Evolutionary conservation across 495 filamentous ascomycete species (phyloP).

Genomic region (Glarea lozoyensis): DNA sequence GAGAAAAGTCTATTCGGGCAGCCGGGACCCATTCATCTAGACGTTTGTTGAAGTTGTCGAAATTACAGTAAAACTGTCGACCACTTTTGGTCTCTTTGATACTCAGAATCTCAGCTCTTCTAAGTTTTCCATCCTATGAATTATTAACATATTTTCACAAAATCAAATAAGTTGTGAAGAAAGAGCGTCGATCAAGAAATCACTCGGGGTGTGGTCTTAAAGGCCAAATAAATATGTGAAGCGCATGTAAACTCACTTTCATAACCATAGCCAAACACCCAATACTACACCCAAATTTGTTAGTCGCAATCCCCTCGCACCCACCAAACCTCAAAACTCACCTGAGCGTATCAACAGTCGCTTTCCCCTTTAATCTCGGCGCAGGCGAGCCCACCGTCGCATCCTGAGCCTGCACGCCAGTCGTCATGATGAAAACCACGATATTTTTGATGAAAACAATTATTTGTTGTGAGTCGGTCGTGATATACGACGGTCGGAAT

Average conservation of each 20-base stretch:
- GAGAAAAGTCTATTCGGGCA: conserved; percentile 67
- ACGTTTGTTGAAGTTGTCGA: conserved; percentile 99
- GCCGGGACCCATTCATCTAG: conserved; percentile 92
- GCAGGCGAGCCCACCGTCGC: conserved; percentile 16
- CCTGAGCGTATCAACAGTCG: conserved; percentile 23
- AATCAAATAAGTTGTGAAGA: not conserved
- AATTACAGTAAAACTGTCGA: conserved; percentile 89
- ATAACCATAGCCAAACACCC: conserved; percentile 42
- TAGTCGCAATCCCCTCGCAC: conserved; percentile 2
- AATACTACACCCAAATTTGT: conserved; percentile 19
- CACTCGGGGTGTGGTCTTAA: too few species aligned
- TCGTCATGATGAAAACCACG: conserved; percentile 17
- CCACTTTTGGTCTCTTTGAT: conserved; percentile 78
- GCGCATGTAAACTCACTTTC: conserved; percentile 25
- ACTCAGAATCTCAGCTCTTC: conserved; percentile 88
- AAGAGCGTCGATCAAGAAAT: not conserved
- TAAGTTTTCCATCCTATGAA: conserved; percentile 65
- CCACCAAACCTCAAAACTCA: conserved; percentile 4
- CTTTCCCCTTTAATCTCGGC: conserved; percentile 19
- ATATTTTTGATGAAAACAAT: conserved; percentile 16
- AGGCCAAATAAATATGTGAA: not conserved
- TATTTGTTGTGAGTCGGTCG: too few species aligned
- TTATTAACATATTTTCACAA: too few species aligned
- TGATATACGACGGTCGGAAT: too few species aligned
- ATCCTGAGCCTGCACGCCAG: conserved; percentile 13